Percentiles rank a stretch among this genome's conserved stretches.
Evolutionary conservation across 192 early-diverging fungal species (phyloP).

Genomic region (Podila clonocystis): DNA sequence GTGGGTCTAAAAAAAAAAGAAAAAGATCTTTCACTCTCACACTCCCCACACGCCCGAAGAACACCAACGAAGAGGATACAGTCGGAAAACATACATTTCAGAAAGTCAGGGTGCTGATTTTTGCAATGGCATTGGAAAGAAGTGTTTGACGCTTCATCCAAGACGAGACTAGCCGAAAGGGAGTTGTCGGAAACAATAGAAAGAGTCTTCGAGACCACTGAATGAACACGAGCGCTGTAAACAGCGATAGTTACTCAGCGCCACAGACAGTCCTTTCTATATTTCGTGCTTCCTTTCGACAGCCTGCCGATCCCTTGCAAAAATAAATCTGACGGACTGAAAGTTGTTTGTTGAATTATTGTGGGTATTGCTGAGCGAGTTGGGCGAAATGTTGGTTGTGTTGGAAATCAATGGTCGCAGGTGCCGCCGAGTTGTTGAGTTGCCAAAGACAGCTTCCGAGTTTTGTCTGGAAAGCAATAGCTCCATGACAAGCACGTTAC

Average conservation of each 20-base stretch:
- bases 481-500: too few relatives aligned
- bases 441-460: too few relatives aligned
- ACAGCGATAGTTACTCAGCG: background rate
- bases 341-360: background rate
- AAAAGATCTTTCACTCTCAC: too few relatives aligned
- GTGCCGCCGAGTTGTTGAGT: too few relatives aligned
- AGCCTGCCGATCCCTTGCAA: slow-evolving; percentile 11
- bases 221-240: too few relatives aligned
- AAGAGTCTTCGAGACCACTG: background rate
- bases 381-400: background rate
- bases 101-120: slow-evolving; percentile 38
- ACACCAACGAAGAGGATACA: slow-evolving; percentile 6
- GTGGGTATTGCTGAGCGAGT: background rate
- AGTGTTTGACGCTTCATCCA: slow-evolving; percentile 1
- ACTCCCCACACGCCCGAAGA: background rate
- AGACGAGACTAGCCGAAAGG: background rate
- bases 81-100: slow-evolving; percentile 50
- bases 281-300: too few relatives aligned
- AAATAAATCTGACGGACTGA: slow-evolving; percentile 16
- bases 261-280: background rate
- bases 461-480: too few relatives aligned
- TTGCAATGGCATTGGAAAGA: slow-evolving; percentile 29
- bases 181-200: background rate
- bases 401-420: background rate
- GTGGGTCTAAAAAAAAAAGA: slow-evolving; percentile 6